Percentiles rank a stretch among this genome's conserved stretches.
These are phyloP conservation scores for Boletus pseudo-olivaceus DNA, from an alignment of 768 basidiomycete species.

Conservation along the genomic window DNA sequence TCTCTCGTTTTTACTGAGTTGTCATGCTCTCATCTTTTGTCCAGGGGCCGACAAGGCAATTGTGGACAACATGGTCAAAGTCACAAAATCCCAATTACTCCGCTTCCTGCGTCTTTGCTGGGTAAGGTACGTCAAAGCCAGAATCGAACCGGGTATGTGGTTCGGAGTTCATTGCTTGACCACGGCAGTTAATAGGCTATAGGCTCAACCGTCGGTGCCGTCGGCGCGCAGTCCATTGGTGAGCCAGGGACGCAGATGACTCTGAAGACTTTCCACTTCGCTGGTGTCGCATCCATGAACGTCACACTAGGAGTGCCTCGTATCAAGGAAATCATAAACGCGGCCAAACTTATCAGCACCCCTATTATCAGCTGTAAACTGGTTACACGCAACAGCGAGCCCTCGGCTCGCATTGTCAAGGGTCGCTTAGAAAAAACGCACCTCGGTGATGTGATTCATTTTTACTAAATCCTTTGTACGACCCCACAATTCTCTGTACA, in stretches of 20 bases:
- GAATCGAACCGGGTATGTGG: constrained; percentile 84
- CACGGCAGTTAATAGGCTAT: background rate
- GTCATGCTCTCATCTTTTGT: background rate
- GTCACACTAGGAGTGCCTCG: constrained; percentile 99
- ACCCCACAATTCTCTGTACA: constrained; percentile 28
- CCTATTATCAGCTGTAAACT: constrained; percentile 98
- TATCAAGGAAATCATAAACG: constrained; percentile 99
- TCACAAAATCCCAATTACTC: constrained; percentile 76
- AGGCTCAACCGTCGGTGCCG: constrained; percentile 98
- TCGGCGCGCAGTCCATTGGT: constrained; percentile 98
- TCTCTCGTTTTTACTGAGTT: background rate
- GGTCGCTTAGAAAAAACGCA: constrained; percentile 93
- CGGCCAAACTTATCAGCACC: constrained; percentile 94
- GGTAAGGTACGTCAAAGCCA: constrained; percentile 90
- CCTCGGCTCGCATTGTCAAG: constrained; percentile 97
- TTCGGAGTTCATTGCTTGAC: background rate
- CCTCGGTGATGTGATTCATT: constrained; percentile 74
- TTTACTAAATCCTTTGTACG: background rate
- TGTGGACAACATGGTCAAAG: constrained; percentile 88
- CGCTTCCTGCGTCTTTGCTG: constrained; percentile 85
- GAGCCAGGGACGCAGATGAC: constrained; percentile 99
- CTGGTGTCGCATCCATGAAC: constrained; percentile 99
- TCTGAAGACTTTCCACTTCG: constrained; percentile 99
- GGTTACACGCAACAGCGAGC: constrained; percentile 78
- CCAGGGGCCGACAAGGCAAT: constrained; percentile 64